These are phyloP conservation scores for Fusarium humuli DNA, from an alignment of 2,329 filamentous ascomycete genomes.

Conservation along the genomic window DNA sequence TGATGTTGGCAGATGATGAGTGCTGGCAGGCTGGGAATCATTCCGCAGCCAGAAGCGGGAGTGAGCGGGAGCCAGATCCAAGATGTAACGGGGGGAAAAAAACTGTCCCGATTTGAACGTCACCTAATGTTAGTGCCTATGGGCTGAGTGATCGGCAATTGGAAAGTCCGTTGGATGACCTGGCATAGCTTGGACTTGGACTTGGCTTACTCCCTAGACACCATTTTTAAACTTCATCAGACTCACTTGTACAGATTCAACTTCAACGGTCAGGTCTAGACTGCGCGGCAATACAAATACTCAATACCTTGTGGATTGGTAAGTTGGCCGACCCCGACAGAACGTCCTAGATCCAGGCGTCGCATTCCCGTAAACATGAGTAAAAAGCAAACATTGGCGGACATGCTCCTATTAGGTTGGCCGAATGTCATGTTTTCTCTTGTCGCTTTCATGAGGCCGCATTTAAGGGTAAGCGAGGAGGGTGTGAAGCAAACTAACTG, in stretches of 20 bases:
- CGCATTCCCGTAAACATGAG: background rate
- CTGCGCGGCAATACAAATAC: background rate
- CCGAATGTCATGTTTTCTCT: slow-evolving; percentile 19
- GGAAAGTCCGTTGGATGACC: background rate
- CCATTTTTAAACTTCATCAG: slow-evolving; percentile 8
- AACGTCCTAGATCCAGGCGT: background rate
- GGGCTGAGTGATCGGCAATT: background rate
- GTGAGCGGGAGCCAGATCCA: slow-evolving; percentile 35
- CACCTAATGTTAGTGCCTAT: background rate
- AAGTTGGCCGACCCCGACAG: slow-evolving; percentile 8
- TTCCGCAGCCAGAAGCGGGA: slow-evolving; percentile 18
- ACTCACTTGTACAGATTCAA: slow-evolving; percentile 13
- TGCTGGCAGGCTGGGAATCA: slow-evolving; percentile 10
- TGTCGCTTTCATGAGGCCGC: background rate
- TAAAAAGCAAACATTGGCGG: background rate
- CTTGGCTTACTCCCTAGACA: background rate
- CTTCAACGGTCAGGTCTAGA: slow-evolving; percentile 15
- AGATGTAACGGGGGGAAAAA: slow-evolving; percentile 3
- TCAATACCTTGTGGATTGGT: background rate
- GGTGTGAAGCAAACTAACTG: slow-evolving; percentile 3
- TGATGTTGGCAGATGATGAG: slow-evolving; percentile 17
- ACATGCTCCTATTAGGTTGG: background rate
- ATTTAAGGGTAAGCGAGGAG: background rate
- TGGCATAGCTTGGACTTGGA: background rate
- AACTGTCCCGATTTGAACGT: slow-evolving; percentile 30